Percentiles rank a stretch among this genome's conserved stretches.
Conservation (phyloP, 2,329 filamentous ascomycete species). For the Diaporthe sp. region DNA sequence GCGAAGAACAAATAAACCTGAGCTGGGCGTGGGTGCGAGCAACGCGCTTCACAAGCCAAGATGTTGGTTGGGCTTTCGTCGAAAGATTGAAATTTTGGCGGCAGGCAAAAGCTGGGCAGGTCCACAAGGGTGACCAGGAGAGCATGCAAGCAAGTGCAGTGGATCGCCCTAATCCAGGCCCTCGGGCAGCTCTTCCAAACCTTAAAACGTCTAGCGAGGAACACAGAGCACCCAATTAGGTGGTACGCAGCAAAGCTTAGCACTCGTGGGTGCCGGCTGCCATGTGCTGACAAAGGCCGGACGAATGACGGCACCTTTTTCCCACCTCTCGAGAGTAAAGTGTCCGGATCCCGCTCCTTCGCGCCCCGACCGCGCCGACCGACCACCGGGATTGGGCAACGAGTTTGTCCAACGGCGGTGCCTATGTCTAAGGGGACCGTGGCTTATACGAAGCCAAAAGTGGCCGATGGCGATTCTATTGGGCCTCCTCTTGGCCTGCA, state of each 20-base stretch:
- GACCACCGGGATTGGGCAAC: not conserved
- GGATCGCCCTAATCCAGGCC: not conserved
- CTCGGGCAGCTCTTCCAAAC: slow-evolving; percentile 4
- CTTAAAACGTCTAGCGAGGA: not conserved
- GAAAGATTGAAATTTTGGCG: slow-evolving; percentile 28
- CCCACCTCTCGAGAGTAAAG: not conserved
- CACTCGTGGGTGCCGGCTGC: not conserved
- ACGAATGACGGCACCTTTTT: slow-evolving; percentile 11
- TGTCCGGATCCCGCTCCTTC: not conserved
- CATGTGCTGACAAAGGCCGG: slow-evolving; percentile 19
- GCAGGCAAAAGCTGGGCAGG: slow-evolving; percentile 31
- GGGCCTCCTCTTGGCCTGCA: not conserved
- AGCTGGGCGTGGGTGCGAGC: not conserved
- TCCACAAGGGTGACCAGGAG: not conserved
- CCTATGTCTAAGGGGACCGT: not conserved
- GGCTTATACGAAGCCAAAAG: not conserved
- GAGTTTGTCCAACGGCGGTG: not conserved
- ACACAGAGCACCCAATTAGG: slow-evolving; percentile 3
- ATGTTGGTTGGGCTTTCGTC: slow-evolving; percentile 14
- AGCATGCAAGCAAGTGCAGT: slow-evolving; percentile 3
- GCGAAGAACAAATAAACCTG: not conserved
- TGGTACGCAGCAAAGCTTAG: slow-evolving; percentile 15
- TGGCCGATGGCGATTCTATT: not conserved
- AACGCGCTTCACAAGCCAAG: not conserved
- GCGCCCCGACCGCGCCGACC: not conserved